These are phyloP conservation scores for Kuraishia ogatae DNA, from an alignment of 805 yeast species.

Conservation along the genomic window DNA sequence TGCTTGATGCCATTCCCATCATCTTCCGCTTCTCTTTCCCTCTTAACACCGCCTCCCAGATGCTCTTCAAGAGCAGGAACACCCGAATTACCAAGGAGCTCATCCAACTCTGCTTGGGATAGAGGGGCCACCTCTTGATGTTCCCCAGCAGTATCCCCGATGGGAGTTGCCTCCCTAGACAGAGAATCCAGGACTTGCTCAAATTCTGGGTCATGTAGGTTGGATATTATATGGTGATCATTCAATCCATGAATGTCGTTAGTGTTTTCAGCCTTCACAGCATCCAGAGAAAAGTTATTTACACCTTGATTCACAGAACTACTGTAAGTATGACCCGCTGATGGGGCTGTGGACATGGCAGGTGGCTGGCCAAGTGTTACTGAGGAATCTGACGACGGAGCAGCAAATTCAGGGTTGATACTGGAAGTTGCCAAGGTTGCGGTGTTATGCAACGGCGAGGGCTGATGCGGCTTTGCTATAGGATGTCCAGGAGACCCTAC, in stretches of 20 bases:
- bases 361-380: no score
- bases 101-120: conserved; percentile 14
- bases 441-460: background rate
- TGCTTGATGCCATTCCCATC: background rate
- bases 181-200: conserved; percentile 10
- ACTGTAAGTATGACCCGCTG: background rate
- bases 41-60: conserved; percentile 1
- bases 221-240: background rate
- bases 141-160: background rate
- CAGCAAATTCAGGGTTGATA: background rate
- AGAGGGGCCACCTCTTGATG: background rate
- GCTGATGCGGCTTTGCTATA: background rate
- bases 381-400: background rate
- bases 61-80: background rate
- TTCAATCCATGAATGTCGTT: background rate
- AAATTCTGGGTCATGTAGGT: conserved; percentile 7
- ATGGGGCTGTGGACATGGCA: background rate
- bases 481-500: background rate
- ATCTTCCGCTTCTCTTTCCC: background rate
- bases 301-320: background rate
- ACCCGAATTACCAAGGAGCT: conserved; percentile 6
- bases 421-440: background rate
- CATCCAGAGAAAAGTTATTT: background rate
- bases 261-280: background rate
- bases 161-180: conserved; percentile 11